phyloP scores from a whole-genome alignment of 1,284 basidiomycete species.

The Cryptococcus jaspeensis region DNA sequence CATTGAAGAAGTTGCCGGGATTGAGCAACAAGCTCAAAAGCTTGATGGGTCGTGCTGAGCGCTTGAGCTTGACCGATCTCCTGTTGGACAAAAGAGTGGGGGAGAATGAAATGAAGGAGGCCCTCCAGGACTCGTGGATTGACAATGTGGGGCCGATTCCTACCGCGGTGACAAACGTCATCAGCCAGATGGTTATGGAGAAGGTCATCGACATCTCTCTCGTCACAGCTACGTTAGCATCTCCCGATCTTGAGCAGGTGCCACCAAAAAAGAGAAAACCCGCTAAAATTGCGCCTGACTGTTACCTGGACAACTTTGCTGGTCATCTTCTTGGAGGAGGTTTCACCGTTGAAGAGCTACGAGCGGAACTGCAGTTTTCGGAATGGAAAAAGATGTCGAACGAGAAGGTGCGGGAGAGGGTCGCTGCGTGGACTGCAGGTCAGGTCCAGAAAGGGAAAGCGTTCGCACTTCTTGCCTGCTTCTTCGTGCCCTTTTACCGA shows the following conservation, averaged over 20 bases:
- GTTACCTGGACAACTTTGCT: not conserved
- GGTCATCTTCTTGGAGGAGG: not conserved
- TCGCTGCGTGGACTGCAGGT: slow-evolving; percentile 1
- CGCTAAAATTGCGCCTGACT: not conserved
- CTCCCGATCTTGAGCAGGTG: not conserved
- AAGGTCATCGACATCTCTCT: slow-evolving; percentile 6
- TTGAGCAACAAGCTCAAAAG: slow-evolving; percentile 5
- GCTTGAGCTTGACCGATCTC: slow-evolving; percentile 3
- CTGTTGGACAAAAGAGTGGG: not conserved
- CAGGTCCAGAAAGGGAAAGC: not conserved
- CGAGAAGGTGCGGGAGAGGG: not conserved
- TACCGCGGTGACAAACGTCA: slow-evolving; percentile 1
- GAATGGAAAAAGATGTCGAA: slow-evolving; percentile 4
- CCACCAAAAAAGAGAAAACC: not conserved
- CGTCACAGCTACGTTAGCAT: not conserved
- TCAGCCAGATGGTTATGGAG: slow-evolving; percentile 5
- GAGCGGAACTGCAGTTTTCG: not conserved
- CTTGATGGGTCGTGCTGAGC: slow-evolving; percentile 8
- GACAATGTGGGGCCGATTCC: slow-evolving; percentile 8
- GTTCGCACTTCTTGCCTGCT: slow-evolving; percentile 1
- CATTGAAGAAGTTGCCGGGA: not conserved
- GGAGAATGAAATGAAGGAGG: not conserved
- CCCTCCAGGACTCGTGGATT: slow-evolving; percentile 3
- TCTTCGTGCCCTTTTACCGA: slow-evolving; percentile 9
- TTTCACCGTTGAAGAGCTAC: not conserved